These are phyloP conservation scores for Gryganskiella cystojenkinii DNA, from an alignment of 192 early-diverging fungal species.

Conservation along the genomic window DNA sequence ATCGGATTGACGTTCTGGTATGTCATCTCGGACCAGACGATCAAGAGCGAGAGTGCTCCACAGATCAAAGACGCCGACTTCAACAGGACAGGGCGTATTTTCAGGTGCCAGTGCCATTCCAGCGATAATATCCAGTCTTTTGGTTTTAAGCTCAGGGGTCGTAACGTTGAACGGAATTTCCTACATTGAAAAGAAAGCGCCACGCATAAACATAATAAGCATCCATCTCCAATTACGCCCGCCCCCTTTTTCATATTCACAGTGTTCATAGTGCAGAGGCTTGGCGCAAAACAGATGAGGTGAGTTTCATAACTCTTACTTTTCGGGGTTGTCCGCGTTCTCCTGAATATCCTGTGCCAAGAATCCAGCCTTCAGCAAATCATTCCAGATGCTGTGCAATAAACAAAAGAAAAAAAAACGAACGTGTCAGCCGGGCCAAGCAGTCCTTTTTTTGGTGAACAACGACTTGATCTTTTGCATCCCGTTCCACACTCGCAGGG, in stretches of 20 bases:
- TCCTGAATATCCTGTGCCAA: slow-evolving; percentile 85
- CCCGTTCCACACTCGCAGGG: no score
- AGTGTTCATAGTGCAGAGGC: not conserved
- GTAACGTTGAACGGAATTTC: slow-evolving; percentile 65
- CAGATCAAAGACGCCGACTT: slow-evolving; percentile 69
- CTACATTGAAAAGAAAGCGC: slow-evolving; percentile 13
- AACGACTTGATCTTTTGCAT: not conserved
- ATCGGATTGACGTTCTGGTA: slow-evolving; percentile 77
- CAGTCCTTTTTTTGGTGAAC: not conserved
- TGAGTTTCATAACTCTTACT: slow-evolving; percentile 48
- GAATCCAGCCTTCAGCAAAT: slow-evolving; percentile 80
- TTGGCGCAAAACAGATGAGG: not conserved
- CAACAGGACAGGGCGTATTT: slow-evolving; percentile 71
- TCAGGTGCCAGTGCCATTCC: slow-evolving; percentile 91
- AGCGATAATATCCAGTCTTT: slow-evolving; percentile 45
- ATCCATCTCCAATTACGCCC: no score
- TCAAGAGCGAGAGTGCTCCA: slow-evolving; percentile 68
- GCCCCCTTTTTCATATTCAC: no score
- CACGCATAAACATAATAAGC: not conserved
- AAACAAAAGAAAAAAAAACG: not conserved
- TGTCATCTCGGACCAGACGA: slow-evolving; percentile 96
- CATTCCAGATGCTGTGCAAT: slow-evolving; percentile 72
- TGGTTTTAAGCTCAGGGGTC: slow-evolving; percentile 58
- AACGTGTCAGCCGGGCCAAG: not conserved
- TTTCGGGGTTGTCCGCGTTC: slow-evolving; percentile 72